Percentiles rank a stretch among this genome's conserved stretches.
These are phyloP conservation scores for Phialophora verrucosa DNA, from an alignment of 2,329 filamentous ascomycete species.

Conservation along the genomic window DNA sequence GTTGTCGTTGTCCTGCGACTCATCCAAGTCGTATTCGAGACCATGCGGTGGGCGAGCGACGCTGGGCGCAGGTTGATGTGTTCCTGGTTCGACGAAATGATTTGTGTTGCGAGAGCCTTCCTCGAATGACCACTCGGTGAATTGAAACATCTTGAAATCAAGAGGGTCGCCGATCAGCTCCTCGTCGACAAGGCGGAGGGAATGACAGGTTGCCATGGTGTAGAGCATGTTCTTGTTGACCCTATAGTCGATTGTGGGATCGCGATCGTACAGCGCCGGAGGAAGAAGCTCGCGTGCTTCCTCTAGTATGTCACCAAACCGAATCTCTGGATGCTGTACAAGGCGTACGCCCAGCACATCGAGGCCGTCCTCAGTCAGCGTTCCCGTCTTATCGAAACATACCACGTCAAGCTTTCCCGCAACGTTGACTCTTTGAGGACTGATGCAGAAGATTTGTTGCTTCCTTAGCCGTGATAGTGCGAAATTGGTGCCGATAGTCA, in stretches of 20 bases:
- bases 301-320: slow-evolving; percentile 74
- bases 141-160: slow-evolving; percentile 98
- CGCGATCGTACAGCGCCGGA: slow-evolving; percentile 60
- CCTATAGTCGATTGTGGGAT: slow-evolving; percentile 65
- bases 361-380: slow-evolving; percentile 91
- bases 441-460: slow-evolving; percentile 96
- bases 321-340: slow-evolving; percentile 66
- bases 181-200: slow-evolving; percentile 81
- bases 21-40: slow-evolving; percentile 63
- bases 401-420: slow-evolving; percentile 94
- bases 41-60: slow-evolving; percentile 78
- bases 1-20: slow-evolving; percentile 41
- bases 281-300: slow-evolving; percentile 67
- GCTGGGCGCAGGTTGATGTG: slow-evolving; percentile 76
- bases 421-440: slow-evolving; percentile 94
- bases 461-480: slow-evolving; percentile 83
- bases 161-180: slow-evolving; percentile 92
- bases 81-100: slow-evolving; percentile 72
- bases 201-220: slow-evolving; percentile 97
- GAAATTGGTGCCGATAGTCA: slow-evolving; percentile 97
- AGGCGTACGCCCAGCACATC: slow-evolving; percentile 90
- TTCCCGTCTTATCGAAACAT: slow-evolving; percentile 99
- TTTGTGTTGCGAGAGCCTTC: slow-evolving; percentile 76
- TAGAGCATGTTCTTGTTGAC: slow-evolving; percentile 76
- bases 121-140: slow-evolving; percentile 89